Conservation (phyloP, 2,329 filamentous ascomycete genomes). For the Aspergillus pseudoglaucus region DNA sequence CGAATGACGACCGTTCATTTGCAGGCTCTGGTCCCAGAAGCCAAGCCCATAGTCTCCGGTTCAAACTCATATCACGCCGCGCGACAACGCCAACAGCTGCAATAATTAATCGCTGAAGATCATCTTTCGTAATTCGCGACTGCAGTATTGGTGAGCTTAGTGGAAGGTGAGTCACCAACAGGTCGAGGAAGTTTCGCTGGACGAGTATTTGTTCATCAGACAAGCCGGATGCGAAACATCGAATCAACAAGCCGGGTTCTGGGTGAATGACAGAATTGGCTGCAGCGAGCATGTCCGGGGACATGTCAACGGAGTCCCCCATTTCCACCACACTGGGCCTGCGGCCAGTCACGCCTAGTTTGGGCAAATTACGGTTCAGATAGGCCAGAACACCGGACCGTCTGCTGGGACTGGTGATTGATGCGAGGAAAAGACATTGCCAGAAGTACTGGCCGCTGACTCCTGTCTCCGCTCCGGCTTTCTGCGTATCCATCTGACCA, state of each 20-base stretch:
- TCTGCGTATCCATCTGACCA: conserved; percentile 47
- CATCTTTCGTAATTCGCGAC: conserved; percentile 61
- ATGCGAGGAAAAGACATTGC: conserved; percentile 93
- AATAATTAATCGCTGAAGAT: conserved; percentile 73
- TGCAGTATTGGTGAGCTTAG: conserved; percentile 77
- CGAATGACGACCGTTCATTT: conserved; percentile 26
- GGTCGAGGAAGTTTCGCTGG: conserved; percentile 86
- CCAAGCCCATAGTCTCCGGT: conserved; percentile 93
- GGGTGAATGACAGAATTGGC: conserved; percentile 55
- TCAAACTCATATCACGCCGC: conserved; percentile 92
- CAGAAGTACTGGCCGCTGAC: conserved; percentile 84
- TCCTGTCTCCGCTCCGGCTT: conserved; percentile 45
- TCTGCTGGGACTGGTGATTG: conserved; percentile 80
- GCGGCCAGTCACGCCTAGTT: conserved; percentile 47
- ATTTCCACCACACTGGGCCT: conserved; percentile 24
- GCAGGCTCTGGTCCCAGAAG: conserved; percentile 71
- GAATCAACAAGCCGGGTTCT: conserved; percentile 81
- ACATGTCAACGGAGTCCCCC: conserved; percentile 18
- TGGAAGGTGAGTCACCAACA: conserved; percentile 84
- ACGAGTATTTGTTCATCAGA: conserved; percentile 83
- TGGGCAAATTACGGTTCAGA: conserved; percentile 70
- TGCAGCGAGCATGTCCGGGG: conserved; percentile 27
- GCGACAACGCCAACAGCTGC: conserved; percentile 83
- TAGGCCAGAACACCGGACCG: conserved; percentile 85
- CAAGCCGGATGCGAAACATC: conserved; percentile 87